Conservation (phyloP, 2,329 filamentous ascomycete species). For the Thielaviopsis ethacetica region DNA sequence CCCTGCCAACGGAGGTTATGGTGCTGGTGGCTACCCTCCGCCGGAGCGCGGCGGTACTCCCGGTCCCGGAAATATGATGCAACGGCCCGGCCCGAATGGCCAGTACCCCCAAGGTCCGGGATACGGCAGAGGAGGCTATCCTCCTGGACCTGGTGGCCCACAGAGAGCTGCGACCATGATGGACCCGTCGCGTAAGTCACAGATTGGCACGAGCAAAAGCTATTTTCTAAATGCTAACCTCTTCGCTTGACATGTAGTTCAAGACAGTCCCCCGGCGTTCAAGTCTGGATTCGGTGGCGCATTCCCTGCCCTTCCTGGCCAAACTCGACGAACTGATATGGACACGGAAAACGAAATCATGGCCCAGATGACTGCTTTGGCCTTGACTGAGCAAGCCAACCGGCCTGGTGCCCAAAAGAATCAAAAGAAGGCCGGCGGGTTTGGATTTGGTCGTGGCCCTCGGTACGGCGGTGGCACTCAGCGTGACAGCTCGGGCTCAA, state of each 20-base stretch:
- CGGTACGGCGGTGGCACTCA: background rate
- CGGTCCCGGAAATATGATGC: constrained; percentile 19
- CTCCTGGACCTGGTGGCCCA: constrained; percentile 1
- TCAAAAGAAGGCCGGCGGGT: constrained; percentile 6
- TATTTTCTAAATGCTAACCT: background rate
- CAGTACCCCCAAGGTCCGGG: constrained; percentile 21
- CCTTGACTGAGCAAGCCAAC: constrained; percentile 1
- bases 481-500: constrained; percentile 13
- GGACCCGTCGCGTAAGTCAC: constrained; percentile 2
- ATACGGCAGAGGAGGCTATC: constrained; percentile 5
- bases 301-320: constrained; percentile 7
- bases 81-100: constrained; percentile 24
- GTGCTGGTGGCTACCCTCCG: constrained; percentile 25
- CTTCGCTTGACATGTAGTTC: background rate
- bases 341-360: constrained; percentile 10
- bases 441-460: constrained; percentile 6
- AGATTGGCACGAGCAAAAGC: background rate
- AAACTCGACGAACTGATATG: constrained; percentile 7
- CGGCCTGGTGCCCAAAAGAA: background rate
- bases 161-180: constrained; percentile 1
- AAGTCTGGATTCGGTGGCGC: constrained; percentile 9
- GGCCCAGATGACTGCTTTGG: constrained; percentile 8
- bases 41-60: constrained; percentile 29
- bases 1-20: constrained; percentile 29
- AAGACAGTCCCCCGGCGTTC: constrained; percentile 2